A percentile compares a stretch with the other conserved stretches of the same genome.
Conservation (phyloP, 148 eudicot species). For the Arbutus unedo region DNA sequence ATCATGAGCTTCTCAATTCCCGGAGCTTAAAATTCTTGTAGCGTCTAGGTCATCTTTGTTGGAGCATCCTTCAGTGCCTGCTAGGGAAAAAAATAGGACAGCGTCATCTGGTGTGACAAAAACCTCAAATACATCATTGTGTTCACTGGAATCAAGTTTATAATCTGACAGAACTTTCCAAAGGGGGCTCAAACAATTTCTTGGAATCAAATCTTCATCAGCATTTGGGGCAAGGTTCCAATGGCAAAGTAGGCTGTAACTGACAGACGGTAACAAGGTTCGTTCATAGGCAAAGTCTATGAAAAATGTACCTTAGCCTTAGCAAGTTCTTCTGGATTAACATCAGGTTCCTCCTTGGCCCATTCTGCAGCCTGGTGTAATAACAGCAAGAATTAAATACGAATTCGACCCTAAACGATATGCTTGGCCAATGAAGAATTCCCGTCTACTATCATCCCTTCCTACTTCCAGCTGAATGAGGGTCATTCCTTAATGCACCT, state of each 20-base stretch:
- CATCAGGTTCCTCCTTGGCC: slow-evolving; percentile 64
- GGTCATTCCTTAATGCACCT: too few relatives aligned
- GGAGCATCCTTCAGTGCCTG: too few relatives aligned
- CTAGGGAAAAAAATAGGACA: too few relatives aligned
- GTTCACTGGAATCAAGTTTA: neutral
- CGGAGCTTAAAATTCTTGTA: too few relatives aligned
- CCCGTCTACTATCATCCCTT: too few relatives aligned
- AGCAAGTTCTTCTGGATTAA: slow-evolving; percentile 56
- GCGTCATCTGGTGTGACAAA: too few relatives aligned
- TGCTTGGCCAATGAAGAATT: slow-evolving; percentile 29
- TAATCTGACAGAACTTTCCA: slow-evolving; percentile 47
- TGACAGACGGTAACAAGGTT: slow-evolving; percentile 3
- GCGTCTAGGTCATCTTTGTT: too few relatives aligned
- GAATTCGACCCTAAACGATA: slow-evolving; percentile 43
- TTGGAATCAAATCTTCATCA: slow-evolving; percentile 50
- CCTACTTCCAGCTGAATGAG: too few relatives aligned
- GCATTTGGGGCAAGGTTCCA: slow-evolving; percentile 54
- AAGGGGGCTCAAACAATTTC: slow-evolving; percentile 46
- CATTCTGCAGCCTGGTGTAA: slow-evolving; percentile 65
- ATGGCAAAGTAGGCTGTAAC: slow-evolving; percentile 19
- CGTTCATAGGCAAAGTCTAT: neutral
- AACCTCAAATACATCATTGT: neutral
- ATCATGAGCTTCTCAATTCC: too few relatives aligned
- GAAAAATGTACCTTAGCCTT: slow-evolving; percentile 35
- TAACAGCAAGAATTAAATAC: slow-evolving; percentile 56